phyloP scores from a whole-genome alignment of 306 rosid genomes.

The Cicer yamashitae region DNA sequence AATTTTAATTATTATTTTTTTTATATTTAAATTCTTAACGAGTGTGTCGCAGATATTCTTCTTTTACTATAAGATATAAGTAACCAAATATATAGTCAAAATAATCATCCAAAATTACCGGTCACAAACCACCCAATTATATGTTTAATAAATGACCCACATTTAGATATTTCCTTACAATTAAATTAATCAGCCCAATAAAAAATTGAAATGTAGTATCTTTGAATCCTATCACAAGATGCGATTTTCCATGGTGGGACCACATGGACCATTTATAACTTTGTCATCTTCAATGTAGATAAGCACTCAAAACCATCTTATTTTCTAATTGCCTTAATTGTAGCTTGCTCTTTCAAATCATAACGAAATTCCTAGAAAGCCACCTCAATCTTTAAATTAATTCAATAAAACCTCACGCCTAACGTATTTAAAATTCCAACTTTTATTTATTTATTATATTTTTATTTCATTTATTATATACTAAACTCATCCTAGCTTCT shows the following conservation, averaged over 20 bases:
- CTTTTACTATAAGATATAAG: too few relatives aligned
- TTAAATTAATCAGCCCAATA: too few relatives aligned
- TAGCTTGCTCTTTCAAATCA: constrained; percentile 29
- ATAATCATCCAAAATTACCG: too few relatives aligned
- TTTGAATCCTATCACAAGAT: constrained; percentile 6
- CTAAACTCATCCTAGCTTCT: constrained; percentile 2
- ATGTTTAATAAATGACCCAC: too few relatives aligned
- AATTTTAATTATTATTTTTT: too few relatives aligned
- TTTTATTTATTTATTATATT: background rate
- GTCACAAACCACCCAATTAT: too few relatives aligned
- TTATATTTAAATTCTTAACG: too few relatives aligned
- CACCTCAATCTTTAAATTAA: constrained; percentile 42
- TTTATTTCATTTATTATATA: background rate
- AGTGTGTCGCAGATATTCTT: too few relatives aligned
- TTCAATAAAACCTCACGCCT: constrained; percentile 41
- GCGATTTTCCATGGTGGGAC: constrained; percentile 50
- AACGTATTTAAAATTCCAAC: background rate
- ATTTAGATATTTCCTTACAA: too few relatives aligned
- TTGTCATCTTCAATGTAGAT: constrained; percentile 53
- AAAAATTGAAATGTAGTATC: constrained; percentile 22
- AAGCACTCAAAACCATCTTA: constrained; percentile 37
- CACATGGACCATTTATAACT: constrained; percentile 43
- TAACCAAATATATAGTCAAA: too few relatives aligned
- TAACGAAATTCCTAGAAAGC: constrained; percentile 44
- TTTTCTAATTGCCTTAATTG: constrained; percentile 27